Conservation (phyloP, 2,329 filamentous ascomycete species). For the Colletotrichum horii region DNA sequence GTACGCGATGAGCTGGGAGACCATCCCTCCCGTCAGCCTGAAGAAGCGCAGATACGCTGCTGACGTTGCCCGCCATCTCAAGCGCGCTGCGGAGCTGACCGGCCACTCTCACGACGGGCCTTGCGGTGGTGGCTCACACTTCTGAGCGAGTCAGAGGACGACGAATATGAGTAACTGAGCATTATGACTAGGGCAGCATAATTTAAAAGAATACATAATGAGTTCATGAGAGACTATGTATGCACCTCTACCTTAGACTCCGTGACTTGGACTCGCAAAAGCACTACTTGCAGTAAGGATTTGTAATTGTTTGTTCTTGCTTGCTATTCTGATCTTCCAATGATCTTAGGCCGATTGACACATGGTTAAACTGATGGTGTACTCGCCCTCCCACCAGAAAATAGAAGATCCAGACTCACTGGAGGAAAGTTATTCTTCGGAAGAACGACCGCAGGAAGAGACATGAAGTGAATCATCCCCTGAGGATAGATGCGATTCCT, state of each 20-base stretch:
- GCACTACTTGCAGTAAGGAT: neutral
- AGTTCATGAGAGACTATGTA: neutral
- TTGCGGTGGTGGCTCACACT: conserved; percentile 28
- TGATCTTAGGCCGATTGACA: neutral
- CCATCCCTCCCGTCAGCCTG: conserved; percentile 32
- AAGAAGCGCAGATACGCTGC: conserved; percentile 33
- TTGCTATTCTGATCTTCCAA: neutral
- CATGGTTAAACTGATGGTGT: neutral
- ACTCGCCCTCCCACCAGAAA: too few relatives aligned
- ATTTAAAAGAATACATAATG: neutral
- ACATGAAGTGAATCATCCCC: too few relatives aligned
- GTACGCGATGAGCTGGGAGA: conserved; percentile 43
- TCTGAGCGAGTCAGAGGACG: neutral
- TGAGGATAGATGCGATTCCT: too few relatives aligned
- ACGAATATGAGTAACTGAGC: neutral
- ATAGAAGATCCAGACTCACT: too few relatives aligned
- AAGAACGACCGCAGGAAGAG: too few relatives aligned
- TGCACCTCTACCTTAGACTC: rapidly evolving
- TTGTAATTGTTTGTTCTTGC: neutral
- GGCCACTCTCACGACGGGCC: conserved; percentile 33
- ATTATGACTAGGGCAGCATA: neutral
- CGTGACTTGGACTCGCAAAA: neutral
- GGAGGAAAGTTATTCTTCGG: too few relatives aligned
- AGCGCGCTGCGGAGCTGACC: conserved; percentile 25
- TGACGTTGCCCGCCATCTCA: conserved; percentile 32